Percentiles rank a stretch among this genome's conserved stretches.
Evolutionary conservation across 306 rosid genomes (phyloP).

Genomic region (Cucurbita ficifolia): DNA sequence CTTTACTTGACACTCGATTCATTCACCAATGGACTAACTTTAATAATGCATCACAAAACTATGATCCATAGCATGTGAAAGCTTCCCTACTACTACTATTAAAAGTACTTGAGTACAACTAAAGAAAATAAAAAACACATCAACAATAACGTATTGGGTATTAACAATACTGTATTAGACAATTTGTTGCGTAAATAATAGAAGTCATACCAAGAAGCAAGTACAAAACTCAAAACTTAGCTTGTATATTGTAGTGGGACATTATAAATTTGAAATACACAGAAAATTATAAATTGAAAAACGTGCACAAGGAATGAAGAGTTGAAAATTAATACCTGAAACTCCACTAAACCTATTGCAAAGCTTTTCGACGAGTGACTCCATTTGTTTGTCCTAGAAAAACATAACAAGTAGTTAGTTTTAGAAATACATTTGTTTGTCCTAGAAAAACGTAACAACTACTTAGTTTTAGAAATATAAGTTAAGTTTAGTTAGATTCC

Average conservation of each 20-base stretch:
- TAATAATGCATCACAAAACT: neutral
- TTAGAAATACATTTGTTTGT: constrained; percentile 51
- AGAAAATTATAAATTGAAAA: neutral
- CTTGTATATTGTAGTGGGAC: neutral
- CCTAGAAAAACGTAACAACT: constrained; percentile 35
- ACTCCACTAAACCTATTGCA: constrained; percentile 86
- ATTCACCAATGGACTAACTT: neutral
- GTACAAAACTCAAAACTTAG: neutral
- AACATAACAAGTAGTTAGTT: constrained; percentile 15
- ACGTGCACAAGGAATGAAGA: neutral
- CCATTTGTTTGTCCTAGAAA: constrained; percentile 87
- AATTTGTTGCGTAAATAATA: neutral
- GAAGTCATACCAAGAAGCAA: neutral
- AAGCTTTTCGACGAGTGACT: constrained; percentile 89
- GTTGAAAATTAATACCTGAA: constrained; percentile 34
- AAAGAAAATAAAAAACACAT: neutral
- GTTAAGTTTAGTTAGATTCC: neutral
- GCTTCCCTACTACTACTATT: neutral
- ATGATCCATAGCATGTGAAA: neutral
- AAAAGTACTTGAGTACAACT: neutral
- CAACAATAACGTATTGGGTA: neutral
- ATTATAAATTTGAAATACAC: too few species aligned
- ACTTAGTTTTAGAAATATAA: constrained; percentile 11
- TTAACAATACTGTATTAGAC: neutral
- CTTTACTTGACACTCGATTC: neutral